A percentile compares a stretch with the other conserved stretches of the same genome.
These are phyloP conservation scores for Aegilops longissima DNA, from an alignment of 176 grass and related monocot genomes.

Conservation along the genomic window DNA sequence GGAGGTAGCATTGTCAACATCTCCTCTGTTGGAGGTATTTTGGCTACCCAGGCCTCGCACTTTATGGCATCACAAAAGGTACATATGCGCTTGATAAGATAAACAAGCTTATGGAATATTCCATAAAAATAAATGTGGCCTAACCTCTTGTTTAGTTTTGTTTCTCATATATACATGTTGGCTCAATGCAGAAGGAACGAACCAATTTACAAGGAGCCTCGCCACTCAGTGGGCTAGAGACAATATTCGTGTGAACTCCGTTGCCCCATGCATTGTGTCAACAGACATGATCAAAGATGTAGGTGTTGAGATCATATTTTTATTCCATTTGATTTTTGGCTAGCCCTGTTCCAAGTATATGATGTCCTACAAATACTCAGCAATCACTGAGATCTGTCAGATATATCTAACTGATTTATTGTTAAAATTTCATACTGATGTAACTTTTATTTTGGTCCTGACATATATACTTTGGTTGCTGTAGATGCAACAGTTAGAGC, in stretches of 20 bases:
- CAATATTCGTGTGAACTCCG: background rate
- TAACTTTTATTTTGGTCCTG: background rate
- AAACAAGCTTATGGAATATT: background rate
- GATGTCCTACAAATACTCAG: background rate
- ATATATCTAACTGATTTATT: background rate
- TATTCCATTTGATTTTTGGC: background rate
- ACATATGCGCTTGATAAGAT: background rate
- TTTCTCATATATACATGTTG: background rate
- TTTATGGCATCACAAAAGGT: background rate
- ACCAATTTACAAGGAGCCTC: background rate
- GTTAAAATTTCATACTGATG: background rate
- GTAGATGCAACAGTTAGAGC: background rate
- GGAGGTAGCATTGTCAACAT: constrained; percentile 24
- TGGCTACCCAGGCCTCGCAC: background rate
- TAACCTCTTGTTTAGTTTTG: background rate
- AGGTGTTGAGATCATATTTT: background rate
- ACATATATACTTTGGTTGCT: background rate
- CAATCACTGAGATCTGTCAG: background rate
- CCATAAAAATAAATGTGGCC: background rate
- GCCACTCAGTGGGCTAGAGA: background rate
- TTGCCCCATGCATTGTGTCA: background rate
- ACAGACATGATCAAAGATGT: background rate
- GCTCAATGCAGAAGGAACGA: background rate
- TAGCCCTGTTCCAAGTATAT: background rate
- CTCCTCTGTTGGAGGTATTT: background rate